Conservation (phyloP, 2,329 filamentous ascomycete species). For the Stagonosporopsis cucurbitacearum region DNA sequence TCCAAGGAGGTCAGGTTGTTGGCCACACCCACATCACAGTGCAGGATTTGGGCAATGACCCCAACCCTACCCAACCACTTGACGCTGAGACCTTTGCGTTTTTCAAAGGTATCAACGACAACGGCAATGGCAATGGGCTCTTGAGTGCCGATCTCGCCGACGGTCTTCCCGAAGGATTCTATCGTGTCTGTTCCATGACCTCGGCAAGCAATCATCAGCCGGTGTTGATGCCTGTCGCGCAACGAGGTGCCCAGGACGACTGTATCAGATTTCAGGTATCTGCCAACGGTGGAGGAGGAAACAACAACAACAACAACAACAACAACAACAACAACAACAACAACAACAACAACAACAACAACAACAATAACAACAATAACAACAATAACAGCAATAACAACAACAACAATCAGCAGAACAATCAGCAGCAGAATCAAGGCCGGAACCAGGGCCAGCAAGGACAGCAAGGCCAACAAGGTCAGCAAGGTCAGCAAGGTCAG, state of each 20-base stretch:
- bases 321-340: conserved; percentile 11
- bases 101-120: conserved; percentile 66
- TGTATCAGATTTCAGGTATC: conserved; percentile 58
- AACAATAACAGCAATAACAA: conserved; percentile 24
- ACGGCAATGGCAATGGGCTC: conserved; percentile 55
- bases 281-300: conserved; percentile 15
- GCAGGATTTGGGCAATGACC: conserved; percentile 54
- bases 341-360: conserved; percentile 2
- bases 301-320: conserved; percentile 12
- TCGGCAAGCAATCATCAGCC: conserved; percentile 62
- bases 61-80: conserved; percentile 47
- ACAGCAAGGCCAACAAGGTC: conserved; percentile 23
- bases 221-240: conserved; percentile 64
- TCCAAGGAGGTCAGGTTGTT: conserved; percentile 52
- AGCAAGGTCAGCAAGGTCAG: conserved; percentile 18
- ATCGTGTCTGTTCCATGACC: conserved; percentile 61
- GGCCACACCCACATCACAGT: conserved; percentile 62
- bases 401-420: conserved; percentile 9
- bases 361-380: conserved; percentile 15
- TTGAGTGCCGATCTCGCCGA: conserved; percentile 54
- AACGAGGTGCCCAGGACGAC: conserved; percentile 62
- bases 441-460: conserved; percentile 4
- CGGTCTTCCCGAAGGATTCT: conserved; percentile 57
- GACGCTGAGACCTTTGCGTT: conserved; percentile 58
- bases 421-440: conserved; percentile 7